Evolutionary conservation across 495 filamentous ascomycete genomes (phyloP).

Genomic region (Geoglossum glabrum): DNA sequence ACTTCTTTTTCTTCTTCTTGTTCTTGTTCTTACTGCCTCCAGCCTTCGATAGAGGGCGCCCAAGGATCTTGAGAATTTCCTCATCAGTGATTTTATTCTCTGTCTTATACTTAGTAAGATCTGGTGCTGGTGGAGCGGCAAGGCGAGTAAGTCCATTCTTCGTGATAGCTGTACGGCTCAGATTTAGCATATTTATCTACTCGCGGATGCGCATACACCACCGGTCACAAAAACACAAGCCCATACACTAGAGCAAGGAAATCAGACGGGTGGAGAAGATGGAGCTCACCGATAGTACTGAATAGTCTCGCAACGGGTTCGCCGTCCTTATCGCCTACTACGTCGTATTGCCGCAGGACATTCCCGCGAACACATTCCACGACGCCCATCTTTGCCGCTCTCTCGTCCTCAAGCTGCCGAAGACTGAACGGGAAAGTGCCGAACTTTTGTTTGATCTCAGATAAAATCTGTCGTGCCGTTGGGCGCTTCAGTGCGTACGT

Average conservation of each 20-base stretch:
- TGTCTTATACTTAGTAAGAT: conserved; percentile 62
- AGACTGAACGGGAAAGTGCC: conserved; percentile 94
- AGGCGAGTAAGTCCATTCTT: conserved; percentile 89
- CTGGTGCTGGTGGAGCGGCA: conserved; percentile 47
- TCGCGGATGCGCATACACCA: not conserved
- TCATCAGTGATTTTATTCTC: conserved; percentile 97
- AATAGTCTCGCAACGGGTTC: conserved; percentile 66
- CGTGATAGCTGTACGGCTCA: conserved; percentile 53
- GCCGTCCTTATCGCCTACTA: conserved; percentile 77
- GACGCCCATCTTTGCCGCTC: conserved; percentile 86
- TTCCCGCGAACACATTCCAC: conserved; percentile 83
- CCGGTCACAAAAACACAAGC: not conserved
- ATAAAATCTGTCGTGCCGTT: conserved; percentile 72
- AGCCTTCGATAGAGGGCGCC: conserved; percentile 58
- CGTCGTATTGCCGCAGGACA: conserved; percentile 86
- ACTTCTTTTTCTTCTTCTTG: conserved; percentile 84
- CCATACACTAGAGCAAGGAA: not conserved
- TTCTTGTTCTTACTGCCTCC: conserved; percentile 56
- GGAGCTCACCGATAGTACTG: conserved; percentile 70
- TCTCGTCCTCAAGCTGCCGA: conserved; percentile 90
- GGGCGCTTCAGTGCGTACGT: conserved; percentile 83
- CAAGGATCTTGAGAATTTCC: conserved; percentile 82
- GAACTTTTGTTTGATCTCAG: conserved; percentile 90
- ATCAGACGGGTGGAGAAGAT: conserved; percentile 2
- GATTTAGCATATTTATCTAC: not conserved